Percentiles rank a stretch among this genome's conserved stretches.
These are phyloP conservation scores for Davidsoniella virescens DNA, from an alignment of 2,329 filamentous ascomycete genomes.

Conservation along the genomic window DNA sequence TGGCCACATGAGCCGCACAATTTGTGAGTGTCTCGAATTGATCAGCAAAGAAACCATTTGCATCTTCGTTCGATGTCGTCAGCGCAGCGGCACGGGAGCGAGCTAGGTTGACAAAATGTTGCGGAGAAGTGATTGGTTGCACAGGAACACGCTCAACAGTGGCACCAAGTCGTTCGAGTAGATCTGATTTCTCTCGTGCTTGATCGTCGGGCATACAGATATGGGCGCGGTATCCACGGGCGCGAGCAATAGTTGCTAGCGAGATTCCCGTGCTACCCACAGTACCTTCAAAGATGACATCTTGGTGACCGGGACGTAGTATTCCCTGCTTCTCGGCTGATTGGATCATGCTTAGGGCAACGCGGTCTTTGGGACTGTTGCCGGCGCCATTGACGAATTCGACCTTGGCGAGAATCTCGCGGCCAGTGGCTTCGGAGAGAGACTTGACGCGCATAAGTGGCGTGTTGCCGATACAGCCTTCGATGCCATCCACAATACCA, in stretches of 20 bases:
- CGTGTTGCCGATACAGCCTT: constrained; percentile 85
- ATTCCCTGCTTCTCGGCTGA: constrained; percentile 64
- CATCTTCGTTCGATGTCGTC: constrained; percentile 41
- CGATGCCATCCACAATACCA: constrained; percentile 56
- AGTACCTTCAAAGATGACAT: constrained; percentile 95
- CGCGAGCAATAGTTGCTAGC: constrained; percentile 72
- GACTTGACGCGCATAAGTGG: constrained; percentile 75
- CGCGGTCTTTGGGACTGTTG: constrained; percentile 85
- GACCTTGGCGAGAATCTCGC: constrained; percentile 81
- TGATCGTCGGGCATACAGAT: constrained; percentile 97
- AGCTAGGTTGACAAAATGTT: constrained; percentile 90
- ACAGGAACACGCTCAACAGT: constrained; percentile 82
- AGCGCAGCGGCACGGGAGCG: constrained; percentile 61
- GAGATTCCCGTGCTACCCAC: constrained; percentile 95
- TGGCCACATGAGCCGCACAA: constrained; percentile 64
- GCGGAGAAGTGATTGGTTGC: constrained; percentile 81
- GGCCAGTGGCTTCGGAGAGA: constrained; percentile 72
- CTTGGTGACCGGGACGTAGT: constrained; percentile 62
- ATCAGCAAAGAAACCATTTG: constrained; percentile 81
- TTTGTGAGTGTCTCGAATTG: constrained; percentile 91
- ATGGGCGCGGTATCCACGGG: constrained; percentile 77
- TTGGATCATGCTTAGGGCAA: constrained; percentile 78
- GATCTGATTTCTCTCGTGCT: constrained; percentile 70
- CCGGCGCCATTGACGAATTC: constrained; percentile 95
- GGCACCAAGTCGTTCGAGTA: constrained; percentile 79